A percentile compares a stretch with the other conserved stretches of the same genome.
Evolutionary conservation across 257 asterid species (phyloP).

Genomic region (Fraxinus anomala): DNA sequence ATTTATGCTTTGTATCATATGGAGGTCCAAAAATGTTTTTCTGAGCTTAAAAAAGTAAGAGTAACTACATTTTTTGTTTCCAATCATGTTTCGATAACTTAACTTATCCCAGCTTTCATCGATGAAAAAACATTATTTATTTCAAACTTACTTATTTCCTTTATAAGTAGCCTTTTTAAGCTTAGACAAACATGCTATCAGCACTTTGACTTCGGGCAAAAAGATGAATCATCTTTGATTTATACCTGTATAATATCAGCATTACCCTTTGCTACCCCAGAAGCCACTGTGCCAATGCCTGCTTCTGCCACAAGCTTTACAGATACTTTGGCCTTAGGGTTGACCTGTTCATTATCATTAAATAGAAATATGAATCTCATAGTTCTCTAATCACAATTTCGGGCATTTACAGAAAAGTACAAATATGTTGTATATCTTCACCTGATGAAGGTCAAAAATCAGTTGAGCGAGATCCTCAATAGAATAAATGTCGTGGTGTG

Average conservation of each 20-base stretch:
- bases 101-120: background rate
- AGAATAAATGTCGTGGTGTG: conserved; percentile 97
- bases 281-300: conserved; percentile 99
- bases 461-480: conserved; percentile 99
- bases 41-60: background rate
- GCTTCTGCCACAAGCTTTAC: conserved; percentile 99
- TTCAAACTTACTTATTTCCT: background rate
- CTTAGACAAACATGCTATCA: background rate
- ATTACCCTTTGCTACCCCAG: conserved; percentile 99
- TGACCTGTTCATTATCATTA: conserved; percentile 58
- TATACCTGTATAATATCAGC: conserved; percentile 95
- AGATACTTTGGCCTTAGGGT: conserved; percentile 94
- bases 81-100: background rate
- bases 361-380: conserved; percentile 22
- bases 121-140: background rate
- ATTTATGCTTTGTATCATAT: background rate
- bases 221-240: background rate
- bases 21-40: background rate
- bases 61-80: background rate
- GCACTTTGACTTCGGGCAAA: background rate
- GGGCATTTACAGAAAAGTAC: conserved; percentile 1
- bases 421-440: conserved; percentile 27
- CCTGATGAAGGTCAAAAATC: conserved; percentile 99
- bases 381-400: conserved; percentile 6
- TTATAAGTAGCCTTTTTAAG: background rate